Base-by-base conservation (phyloP, 371 early-diverging fungal genomes). In the Scutellospora calospora region DNA sequence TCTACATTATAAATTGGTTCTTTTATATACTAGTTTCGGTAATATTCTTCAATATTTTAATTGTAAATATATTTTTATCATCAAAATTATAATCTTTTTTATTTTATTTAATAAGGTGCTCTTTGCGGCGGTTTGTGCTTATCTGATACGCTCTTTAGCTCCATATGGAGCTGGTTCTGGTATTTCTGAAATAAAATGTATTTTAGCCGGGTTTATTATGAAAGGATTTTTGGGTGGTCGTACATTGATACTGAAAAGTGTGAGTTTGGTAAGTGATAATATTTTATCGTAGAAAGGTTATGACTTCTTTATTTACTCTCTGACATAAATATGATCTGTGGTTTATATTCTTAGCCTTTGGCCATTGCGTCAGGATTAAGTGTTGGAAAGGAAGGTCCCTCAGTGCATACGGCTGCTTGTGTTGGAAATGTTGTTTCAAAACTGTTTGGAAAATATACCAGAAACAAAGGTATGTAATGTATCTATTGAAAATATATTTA, bases 371-470 rank as follows among this genome's bases (percentile, higher is more conserved):
- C 97, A 0, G 97, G 97, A 55, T 86, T 99, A 41, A 92, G 92
- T 33, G 89, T 98, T 49, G 99, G 99, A 49, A 97, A 97, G 84
- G 97, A 99, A 86, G 99, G 98, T 0, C 97, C 99, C 0, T 89
- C 98, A 54, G 97, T 99, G 2, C 98, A 98, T 85, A 94, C 98
- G 80, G 93, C 96, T 0, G 93, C 96, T 77, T 96, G 96, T 83
- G 90, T 97, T 25, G 98, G 97, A 29, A 96, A 97, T 86, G 93
- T 97, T 12, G 87, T 95, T 31, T 92, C 97, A 0, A 88, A 96
- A 51, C 86, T 94, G 76, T 97, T 97, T 86, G 89, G 88, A 76
- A 96, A 96, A 85, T 98, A 93, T 84, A 89, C 91, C 72, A 89
- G 89, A 22, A 95, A 95, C 82, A 95, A 95, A 88, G 95, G 94